These are phyloP conservation scores for Blepharisma undulans DNA, from an alignment of 169 alveolate species.

Conservation along the genomic window DNA sequence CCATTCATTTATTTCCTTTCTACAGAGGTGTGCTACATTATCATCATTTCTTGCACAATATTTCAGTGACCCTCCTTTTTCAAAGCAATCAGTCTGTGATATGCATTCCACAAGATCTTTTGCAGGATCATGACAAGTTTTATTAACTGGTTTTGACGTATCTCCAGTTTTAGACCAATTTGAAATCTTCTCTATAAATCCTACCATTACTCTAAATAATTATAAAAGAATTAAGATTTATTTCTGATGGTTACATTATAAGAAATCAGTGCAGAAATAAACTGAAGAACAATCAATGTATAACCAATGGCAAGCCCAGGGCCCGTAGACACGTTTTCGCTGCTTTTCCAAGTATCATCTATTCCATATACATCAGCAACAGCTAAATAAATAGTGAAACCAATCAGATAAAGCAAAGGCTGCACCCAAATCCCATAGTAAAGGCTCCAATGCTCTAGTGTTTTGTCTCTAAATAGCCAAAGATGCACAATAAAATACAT, in stretches of 20 bases:
- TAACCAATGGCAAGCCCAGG: slow-evolving; percentile 9
- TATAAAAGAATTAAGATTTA: not conserved
- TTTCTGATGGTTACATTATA: not conserved
- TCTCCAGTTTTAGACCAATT: slow-evolving; percentile 36
- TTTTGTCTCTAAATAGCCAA: not conserved
- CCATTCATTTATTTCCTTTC: slow-evolving; percentile 11
- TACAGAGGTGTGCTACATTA: not conserved
- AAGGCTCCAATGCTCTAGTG: not conserved
- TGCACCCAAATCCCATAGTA: slow-evolving; percentile 32
- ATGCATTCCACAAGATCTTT: slow-evolving; percentile 30
- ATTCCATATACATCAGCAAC: not conserved
- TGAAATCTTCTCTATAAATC: slow-evolving; percentile 2
- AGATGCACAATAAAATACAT: not conserved
- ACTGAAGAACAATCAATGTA: not conserved
- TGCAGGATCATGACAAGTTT: slow-evolving; percentile 38
- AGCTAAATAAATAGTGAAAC: slow-evolving; percentile 21
- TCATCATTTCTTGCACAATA: slow-evolving; percentile 22
- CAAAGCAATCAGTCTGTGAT: slow-evolving; percentile 19
- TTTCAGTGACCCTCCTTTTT: slow-evolving; percentile 5
- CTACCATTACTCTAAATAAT: no score
- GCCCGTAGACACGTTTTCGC: not conserved
- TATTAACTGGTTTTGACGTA: not conserved
- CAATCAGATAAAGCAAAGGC: not conserved
- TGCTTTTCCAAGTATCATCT: not conserved
- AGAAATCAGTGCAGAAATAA: slow-evolving; percentile 19